Evolutionary conservation across 192 early-diverging fungal genomes (phyloP).

Genomic region (Paraglomus brasilianum): DNA sequence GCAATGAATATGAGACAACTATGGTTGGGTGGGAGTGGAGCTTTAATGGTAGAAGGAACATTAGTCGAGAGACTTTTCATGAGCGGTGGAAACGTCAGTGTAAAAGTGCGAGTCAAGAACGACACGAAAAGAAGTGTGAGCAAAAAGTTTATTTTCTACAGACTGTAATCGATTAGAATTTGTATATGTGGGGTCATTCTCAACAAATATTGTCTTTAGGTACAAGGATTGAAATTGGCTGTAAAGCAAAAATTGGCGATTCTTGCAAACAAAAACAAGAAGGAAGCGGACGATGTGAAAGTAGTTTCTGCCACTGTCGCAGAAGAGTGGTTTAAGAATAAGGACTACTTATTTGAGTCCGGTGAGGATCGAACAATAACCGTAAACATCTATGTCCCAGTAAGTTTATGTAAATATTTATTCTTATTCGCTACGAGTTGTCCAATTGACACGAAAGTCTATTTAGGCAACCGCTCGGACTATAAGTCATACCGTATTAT

Average conservation of each 20-base stretch:
- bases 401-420: constrained; percentile 12
- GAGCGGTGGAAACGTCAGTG: constrained; percentile 44
- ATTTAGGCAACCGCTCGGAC: constrained; percentile 43
- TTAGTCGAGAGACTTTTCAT: constrained; percentile 38
- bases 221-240: constrained; percentile 53
- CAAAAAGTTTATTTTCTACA: not conserved
- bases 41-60: constrained; percentile 37
- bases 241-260: constrained; percentile 48
- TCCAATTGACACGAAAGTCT: not conserved
- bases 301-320: constrained; percentile 46
- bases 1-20: constrained; percentile 42
- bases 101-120: constrained; percentile 47
- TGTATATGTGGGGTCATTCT: too few species aligned
- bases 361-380: constrained; percentile 55
- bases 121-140: constrained; percentile 52
- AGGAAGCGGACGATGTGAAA: constrained; percentile 41
- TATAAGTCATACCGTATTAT: constrained; percentile 54
- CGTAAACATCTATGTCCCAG: constrained; percentile 56
- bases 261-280: constrained; percentile 46
- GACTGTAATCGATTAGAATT: not conserved
- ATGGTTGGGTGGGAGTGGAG: constrained; percentile 45
- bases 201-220: constrained; percentile 35
- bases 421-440: too few species aligned
- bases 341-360: constrained; percentile 57
- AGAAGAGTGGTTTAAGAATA: constrained; percentile 53